These are phyloP conservation scores for Geosmithia morbida DNA, from an alignment of 2,329 filamentous ascomycete genomes.

Conservation along the genomic window DNA sequence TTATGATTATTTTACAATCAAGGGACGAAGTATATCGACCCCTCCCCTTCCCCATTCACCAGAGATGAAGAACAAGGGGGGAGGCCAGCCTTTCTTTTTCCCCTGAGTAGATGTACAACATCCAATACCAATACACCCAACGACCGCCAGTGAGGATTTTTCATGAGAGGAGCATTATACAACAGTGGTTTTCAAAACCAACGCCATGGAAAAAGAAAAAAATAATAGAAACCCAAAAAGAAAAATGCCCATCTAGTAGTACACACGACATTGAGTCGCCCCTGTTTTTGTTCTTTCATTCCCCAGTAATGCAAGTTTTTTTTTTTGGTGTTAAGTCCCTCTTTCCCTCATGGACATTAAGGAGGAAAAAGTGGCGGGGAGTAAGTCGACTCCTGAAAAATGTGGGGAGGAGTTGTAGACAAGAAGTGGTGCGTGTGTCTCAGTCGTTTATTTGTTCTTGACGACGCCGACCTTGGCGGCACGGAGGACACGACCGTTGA, in stretches of 20 bases:
- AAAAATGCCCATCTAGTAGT: neutral
- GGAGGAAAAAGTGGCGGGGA: neutral
- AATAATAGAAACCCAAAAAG: neutral
- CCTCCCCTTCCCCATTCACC: no score
- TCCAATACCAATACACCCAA: neutral
- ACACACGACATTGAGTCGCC: neutral
- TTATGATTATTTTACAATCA: no score
- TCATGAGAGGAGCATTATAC: slow-evolving; percentile 34
- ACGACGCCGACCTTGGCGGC: slow-evolving; percentile 94
- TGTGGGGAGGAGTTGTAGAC: neutral
- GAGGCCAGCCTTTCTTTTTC: no score
- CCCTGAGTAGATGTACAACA: neutral
- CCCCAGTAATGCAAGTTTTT: neutral
- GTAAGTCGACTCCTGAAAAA: neutral
- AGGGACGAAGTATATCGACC: no score
- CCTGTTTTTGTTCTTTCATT: slow-evolving; percentile 1
- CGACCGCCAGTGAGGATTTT: slow-evolving; percentile 3
- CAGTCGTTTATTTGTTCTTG: slow-evolving; percentile 48
- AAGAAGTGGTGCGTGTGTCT: neutral
- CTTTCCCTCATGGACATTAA: neutral
- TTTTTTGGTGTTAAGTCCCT: neutral
- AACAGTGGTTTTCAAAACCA: slow-evolving; percentile 13
- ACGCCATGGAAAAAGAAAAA: slow-evolving; percentile 12
- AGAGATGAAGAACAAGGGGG: no score
- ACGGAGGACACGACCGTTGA: slow-evolving; percentile 80